Base-by-base conservation (phyloP, 75 land plant genomes). In the Cupressus sempervirens region DNA sequence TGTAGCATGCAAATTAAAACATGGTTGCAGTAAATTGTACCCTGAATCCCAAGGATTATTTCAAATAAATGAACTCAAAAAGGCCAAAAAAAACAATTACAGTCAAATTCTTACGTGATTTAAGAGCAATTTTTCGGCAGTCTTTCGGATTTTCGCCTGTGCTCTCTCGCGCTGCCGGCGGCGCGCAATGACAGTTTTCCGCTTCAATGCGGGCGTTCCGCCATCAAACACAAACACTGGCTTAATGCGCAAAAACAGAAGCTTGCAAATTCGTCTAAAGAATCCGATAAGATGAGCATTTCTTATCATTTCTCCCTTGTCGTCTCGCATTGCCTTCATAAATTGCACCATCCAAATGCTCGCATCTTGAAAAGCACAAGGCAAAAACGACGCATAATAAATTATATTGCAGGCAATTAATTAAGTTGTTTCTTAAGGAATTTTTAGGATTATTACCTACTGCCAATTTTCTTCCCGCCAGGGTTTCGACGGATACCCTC, bases 261-360 rank as follows among this genome's bases (percentile, higher is more conserved):
- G 94, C 91, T 98, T 98, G 90, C 99, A 98, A 76, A 98, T 96
- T n/a, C 99, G 91, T 0, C 99, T 91, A 83, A 98, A 98, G 88
- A 98, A 98, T 0, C 99, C 99, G 16, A 98, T 76, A 72, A 98
- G 76, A 87, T 98, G 99, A 35, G 99, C 98, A 85, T 98, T 96
- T 23, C 94, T 86, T 16, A 96, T 88, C 98, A 98, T 96, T 85
- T 98, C 99, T 20, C 99, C 99, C 83, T 87, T 91, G 73, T 98
- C 99, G 85, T 98, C 99, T 52, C 99, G 86, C 99, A 98, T 98
- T 50, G 99, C 99, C 86, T 96, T 98, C 92, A 98, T 94, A 85
- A 98, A 98, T 87, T 98, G 99, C n/a, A 98, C 84, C 85, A 98
- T 95, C 99, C 99, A 98, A 85, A 98, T 98, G 89, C 99, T 98